Conservation (phyloP, 164 flowering plant species). For the Hamamelis virginiana region DNA sequence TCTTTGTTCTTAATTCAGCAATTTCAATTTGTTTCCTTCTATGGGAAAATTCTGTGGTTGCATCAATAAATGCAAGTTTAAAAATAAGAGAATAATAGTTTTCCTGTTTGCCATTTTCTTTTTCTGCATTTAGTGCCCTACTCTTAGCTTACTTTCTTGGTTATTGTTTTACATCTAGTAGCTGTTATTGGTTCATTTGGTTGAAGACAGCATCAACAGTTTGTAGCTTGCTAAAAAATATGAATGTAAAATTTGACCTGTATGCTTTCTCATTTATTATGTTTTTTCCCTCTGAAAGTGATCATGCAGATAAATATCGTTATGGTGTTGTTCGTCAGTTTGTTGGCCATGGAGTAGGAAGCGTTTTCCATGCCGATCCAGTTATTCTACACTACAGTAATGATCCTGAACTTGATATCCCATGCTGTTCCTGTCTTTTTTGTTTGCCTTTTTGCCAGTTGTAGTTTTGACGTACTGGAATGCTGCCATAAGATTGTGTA, state of each 20-base stretch:
- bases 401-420: conserved; percentile 9
- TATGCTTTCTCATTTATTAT: neutral
- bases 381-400: conserved; percentile 83
- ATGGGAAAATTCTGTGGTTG: neutral
- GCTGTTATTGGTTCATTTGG: neutral
- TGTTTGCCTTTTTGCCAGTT: neutral
- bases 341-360: conserved; percentile 98
- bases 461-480: too few relatives aligned
- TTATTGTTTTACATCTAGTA: neutral
- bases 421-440: neutral
- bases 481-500: too few relatives aligned
- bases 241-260: too few relatives aligned
- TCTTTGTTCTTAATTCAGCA: conserved; percentile 6
- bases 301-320: conserved; percentile 79
- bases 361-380: conserved; percentile 90
- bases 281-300: conserved; percentile 42
- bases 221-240: neutral
- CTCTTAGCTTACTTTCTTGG: neutral
- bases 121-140: neutral
- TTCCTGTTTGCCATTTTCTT: neutral
- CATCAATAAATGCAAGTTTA: neutral
- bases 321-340: conserved; percentile 93
- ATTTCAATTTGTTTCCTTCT: neutral
- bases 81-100: neutral
- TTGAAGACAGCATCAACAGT: neutral